Evolutionary conservation across 768 basidiomycete genomes (phyloP).

Genomic region (Termitomyces sp.): DNA sequence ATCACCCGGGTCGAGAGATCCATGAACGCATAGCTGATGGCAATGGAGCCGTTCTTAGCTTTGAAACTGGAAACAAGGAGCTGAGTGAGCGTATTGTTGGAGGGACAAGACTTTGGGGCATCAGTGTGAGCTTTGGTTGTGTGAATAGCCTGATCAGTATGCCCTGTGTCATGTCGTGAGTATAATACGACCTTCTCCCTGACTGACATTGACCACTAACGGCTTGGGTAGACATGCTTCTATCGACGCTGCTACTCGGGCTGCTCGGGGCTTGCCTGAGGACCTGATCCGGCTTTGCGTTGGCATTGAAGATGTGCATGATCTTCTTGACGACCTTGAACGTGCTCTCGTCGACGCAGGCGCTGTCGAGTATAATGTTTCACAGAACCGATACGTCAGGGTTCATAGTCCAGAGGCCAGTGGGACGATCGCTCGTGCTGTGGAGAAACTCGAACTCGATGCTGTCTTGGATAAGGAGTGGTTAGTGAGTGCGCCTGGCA

Average conservation of each 20-base stretch:
- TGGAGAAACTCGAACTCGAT: slow-evolving; percentile 61
- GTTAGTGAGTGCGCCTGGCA: slow-evolving; percentile 95
- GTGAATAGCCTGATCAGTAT: slow-evolving; percentile 98
- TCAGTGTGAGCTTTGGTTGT: slow-evolving; percentile 96
- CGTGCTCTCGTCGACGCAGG: slow-evolving; percentile 89
- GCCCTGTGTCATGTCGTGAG: slow-evolving; percentile 99
- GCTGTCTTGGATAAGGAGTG: slow-evolving; percentile 48
- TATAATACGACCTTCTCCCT: slow-evolving; percentile 25
- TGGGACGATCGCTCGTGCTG: slow-evolving; percentile 51
- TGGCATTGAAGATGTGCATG: slow-evolving; percentile 93
- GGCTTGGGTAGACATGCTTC: slow-evolving; percentile 78
- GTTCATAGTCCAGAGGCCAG: slow-evolving; percentile 30
- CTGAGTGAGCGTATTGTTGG: slow-evolving; percentile 92
- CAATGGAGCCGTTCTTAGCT: slow-evolving; percentile 91
- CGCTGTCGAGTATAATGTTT: slow-evolving; percentile 65
- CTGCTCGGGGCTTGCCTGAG: slow-evolving; percentile 97
- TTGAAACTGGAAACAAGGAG: slow-evolving; percentile 89
- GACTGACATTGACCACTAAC: slow-evolving; percentile 13
- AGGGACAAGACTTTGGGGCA: slow-evolving; percentile 92
- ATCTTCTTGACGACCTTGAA: slow-evolving; percentile 94
- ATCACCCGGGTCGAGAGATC: slow-evolving; percentile 83
- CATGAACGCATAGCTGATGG: slow-evolving; percentile 91
- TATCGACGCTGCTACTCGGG: slow-evolving; percentile 92
- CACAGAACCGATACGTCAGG: slow-evolving; percentile 51
- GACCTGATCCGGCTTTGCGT: slow-evolving; percentile 97